Conservation (phyloP, 1,284 basidiomycete genomes). For the Porogramme epimiltina region DNA sequence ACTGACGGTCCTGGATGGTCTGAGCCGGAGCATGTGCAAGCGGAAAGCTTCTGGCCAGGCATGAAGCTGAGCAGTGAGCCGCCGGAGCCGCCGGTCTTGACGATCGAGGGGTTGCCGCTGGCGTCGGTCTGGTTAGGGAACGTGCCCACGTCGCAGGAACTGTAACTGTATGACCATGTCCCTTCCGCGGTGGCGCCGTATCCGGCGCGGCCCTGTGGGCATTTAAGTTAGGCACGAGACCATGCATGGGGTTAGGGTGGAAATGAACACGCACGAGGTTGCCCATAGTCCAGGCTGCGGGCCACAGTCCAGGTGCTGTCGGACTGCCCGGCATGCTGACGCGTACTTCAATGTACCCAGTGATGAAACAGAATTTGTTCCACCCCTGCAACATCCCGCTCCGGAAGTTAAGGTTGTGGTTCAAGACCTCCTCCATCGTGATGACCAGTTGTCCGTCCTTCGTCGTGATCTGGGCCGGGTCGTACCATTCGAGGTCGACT, state of each 20-base stretch:
- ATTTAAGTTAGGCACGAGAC: slow-evolving; percentile 39
- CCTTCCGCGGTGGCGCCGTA: slow-evolving; percentile 64
- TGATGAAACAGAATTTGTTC: slow-evolving; percentile 95
- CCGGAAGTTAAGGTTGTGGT: slow-evolving; percentile 76
- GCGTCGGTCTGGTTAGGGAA: slow-evolving; percentile 73
- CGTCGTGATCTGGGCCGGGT: slow-evolving; percentile 73
- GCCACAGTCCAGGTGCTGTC: slow-evolving; percentile 72
- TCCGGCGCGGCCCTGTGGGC: slow-evolving; percentile 50
- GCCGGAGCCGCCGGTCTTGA: slow-evolving; percentile 50
- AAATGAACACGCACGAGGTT: slow-evolving; percentile 40
- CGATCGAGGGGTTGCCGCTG: slow-evolving; percentile 52
- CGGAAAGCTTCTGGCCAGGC: slow-evolving; percentile 56
- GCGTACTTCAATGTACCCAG: slow-evolving; percentile 84
- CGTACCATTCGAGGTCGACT: slow-evolving; percentile 85
- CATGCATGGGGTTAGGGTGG: slow-evolving; percentile 10
- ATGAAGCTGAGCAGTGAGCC: slow-evolving; percentile 49
- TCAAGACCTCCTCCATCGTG: slow-evolving; percentile 62
- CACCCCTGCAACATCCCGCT: slow-evolving; percentile 83
- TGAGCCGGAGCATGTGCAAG: slow-evolving; percentile 57
- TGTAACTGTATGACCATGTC: slow-evolving; percentile 83
- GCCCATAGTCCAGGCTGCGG: slow-evolving; percentile 50
- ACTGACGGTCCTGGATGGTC: slow-evolving; percentile 67
- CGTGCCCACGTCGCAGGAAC: slow-evolving; percentile 82
- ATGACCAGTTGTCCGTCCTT: slow-evolving; percentile 75
- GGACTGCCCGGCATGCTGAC: slow-evolving; percentile 81